Evolutionary conservation across 2,329 filamentous ascomycete genomes (phyloP), one percentile per base, ranked within the genome.

Genomic region (Trichoderma sp.): DNA sequence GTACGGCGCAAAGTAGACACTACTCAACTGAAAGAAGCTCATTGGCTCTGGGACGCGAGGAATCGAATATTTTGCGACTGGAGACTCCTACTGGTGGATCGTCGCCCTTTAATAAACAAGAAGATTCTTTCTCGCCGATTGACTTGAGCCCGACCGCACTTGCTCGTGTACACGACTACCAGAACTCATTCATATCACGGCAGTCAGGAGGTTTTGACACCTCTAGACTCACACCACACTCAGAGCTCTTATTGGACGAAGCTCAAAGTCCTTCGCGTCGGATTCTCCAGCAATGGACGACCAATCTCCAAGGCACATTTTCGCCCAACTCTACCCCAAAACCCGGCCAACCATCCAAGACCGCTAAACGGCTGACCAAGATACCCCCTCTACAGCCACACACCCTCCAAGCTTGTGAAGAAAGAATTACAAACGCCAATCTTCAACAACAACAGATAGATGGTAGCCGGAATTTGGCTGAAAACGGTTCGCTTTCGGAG

Each of bases 321-420:
- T 47, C 53, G 43, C 21, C 73, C 18, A 63, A 58, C 28, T 28
- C 69, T 21, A 34, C 18, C 28, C n/a, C 53, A 7, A 65, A 28
- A 14, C 28, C 60, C n/a, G 30, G 15, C 24, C 47, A 47, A 43
- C n/a, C 9, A 7, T 51, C 51, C 15, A 66, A 51, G 15, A 3
- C 36, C 32, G 26, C 21, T 14, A 62, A 34, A 11, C 36, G 61
- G 34, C 65, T 72, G 36, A 56, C 43, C 47, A 75, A 70, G 5
- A 77, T 77, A 32, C 79, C 80, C 5, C 74, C 73, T 15, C 77
- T 81, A 8, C 83, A 82, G 81, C 75, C 81, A 11, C 81, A 71
- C 32, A 82, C 78, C 67, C 76, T 79, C 21, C 81, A 79, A 36
- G 78, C 75, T 4, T 76, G 79, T 34, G 75, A 76, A 32, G 76